phyloP scores from a whole-genome alignment of 2,329 filamentous ascomycete species.

The Triangularia verruculosa region DNA sequence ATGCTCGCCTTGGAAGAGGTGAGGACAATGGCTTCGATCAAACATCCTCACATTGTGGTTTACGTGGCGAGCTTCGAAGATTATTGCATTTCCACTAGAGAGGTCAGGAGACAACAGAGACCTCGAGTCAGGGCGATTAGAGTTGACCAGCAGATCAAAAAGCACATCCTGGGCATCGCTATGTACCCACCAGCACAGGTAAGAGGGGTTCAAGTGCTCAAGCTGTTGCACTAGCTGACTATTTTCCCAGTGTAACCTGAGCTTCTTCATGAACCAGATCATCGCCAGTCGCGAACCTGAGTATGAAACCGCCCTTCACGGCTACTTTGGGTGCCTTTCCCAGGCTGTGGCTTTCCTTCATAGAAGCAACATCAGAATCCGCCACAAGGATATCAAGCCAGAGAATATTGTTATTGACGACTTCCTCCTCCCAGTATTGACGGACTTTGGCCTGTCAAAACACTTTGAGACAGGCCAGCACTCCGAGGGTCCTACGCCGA shows the following conservation, averaged over 20 bases:
- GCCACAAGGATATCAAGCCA: conserved; percentile 33
- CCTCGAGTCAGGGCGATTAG: conserved; percentile 11
- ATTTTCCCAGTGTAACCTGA: conserved; percentile 29
- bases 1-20: conserved; percentile 26
- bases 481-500: conserved; percentile 27
- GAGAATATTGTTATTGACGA: conserved; percentile 31
- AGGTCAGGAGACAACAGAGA: conserved; percentile 8
- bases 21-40: conserved; percentile 23
- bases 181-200: conserved; percentile 30
- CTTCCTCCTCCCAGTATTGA: conserved; percentile 28
- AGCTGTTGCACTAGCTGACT: no score
- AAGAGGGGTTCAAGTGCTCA: no score
- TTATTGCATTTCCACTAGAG: conserved; percentile 24
- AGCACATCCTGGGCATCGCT: conserved; percentile 28
- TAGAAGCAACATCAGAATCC: conserved; percentile 19
- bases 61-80: conserved; percentile 30
- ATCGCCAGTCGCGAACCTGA: conserved; percentile 12
- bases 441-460: conserved; percentile 30
- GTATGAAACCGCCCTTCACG: conserved; percentile 23
- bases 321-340: conserved; percentile 31
- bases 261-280: conserved; percentile 26
- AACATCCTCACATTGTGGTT: conserved; percentile 29
- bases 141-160: conserved; percentile 24
- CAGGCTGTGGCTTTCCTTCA: conserved; percentile 29
- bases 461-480: conserved; percentile 28